phyloP scores from a whole-genome alignment of 371 early-diverging fungal genomes.

The Phascolomyces articulosus region DNA sequence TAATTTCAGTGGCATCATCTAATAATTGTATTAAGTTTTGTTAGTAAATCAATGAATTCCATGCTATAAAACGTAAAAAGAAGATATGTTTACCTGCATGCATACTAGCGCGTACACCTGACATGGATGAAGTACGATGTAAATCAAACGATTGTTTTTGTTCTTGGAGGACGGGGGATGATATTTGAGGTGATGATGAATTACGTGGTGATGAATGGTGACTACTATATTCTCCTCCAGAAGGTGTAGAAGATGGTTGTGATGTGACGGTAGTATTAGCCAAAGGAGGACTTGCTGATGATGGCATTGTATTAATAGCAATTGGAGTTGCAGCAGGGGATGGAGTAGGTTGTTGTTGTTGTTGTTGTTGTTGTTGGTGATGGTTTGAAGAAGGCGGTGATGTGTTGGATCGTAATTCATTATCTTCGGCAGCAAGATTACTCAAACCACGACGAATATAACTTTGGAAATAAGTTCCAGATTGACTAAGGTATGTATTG shows the following conservation, averaged over 20 bases:
- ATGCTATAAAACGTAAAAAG: neutral
- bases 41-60: neutral
- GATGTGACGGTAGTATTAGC: neutral
- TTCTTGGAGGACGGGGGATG: constrained; percentile 12
- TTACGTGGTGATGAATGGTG: constrained; percentile 14
- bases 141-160: constrained; percentile 14
- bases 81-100: constrained; percentile 18
- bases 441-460: constrained; percentile 75
- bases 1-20: constrained; percentile 48
- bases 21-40: neutral
- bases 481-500: constrained; percentile 60
- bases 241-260: neutral
- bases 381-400: neutral
- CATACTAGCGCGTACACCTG: constrained; percentile 16
- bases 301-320: constrained; percentile 1
- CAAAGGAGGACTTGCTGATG: constrained; percentile 6
- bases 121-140: constrained; percentile 9
- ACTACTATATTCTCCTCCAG: neutral
- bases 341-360: neutral
- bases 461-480: constrained; percentile 76
- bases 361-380: neutral
- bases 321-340: constrained; percentile 3
- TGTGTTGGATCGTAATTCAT: constrained; percentile 25
- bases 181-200: constrained; percentile 8
- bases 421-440: constrained; percentile 66